Base-by-base conservation (phyloP, 352 stramenopile genomes). In the Globisporangium cederbergense region DNA sequence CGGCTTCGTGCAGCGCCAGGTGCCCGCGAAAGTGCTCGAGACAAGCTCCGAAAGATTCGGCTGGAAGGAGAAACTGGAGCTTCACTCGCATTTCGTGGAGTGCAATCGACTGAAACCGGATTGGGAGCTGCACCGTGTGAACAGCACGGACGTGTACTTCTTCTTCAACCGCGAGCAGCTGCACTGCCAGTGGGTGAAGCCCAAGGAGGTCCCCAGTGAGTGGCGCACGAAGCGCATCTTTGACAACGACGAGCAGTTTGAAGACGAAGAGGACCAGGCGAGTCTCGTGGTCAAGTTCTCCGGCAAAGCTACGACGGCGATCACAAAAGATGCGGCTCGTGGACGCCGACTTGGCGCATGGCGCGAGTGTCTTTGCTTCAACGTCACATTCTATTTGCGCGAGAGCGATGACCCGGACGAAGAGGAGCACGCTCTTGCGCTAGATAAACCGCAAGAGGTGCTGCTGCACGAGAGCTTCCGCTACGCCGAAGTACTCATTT, bases 141-240 rank as follows among this genome's bases (percentile, higher is more conserved):
- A 86, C 59, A 71, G 63, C 2, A 68, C 74, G 2, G 79, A 89
- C 32, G 65, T 87, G 34, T 89, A 89, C 66, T 91, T 93, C 63
- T 93, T 91, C 64, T 90, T 85, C 59, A 83, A 93, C 61, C 75
- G 71, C 20, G 66, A 74, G 46, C 75, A 67, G 8, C 67, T 76
- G 7, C 58, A 74, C 25, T 91, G 79, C 22, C 82, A 87, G 16
- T 93, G 85, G 85, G 40, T 84, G 13, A 78, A 74, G 32, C 76
- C 76, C 14, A 65, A 75, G 2, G 72, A 75, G 13, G 65, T 73
- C 1, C 60, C 74, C 8, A 60, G 51, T 2, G 73, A 72, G 56
- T 93, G 82, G 81, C 73, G 67, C 56, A 89, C 78, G 28, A 81
- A 79, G 53, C 77, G 81, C 40, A 77, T 89, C 25, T 88, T 89